These are phyloP conservation scores for Solanum okadae DNA, from an alignment of 257 asterid species.

Conservation along the genomic window DNA sequence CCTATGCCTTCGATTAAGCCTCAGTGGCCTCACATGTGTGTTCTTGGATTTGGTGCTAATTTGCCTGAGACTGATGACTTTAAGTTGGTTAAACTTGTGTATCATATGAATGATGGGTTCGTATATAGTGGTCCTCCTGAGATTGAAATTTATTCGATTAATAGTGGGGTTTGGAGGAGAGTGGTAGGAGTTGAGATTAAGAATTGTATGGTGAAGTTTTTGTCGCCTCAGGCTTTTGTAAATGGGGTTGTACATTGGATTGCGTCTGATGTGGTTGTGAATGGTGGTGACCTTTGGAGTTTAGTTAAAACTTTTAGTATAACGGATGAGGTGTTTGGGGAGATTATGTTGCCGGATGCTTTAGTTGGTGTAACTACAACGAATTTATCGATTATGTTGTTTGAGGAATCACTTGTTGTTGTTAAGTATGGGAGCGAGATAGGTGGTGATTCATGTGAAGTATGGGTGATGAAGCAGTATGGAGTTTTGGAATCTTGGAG, in stretches of 20 bases:
- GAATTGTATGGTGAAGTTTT: conserved; percentile 19
- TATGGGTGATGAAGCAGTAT: conserved; percentile 55
- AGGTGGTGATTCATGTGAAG: conserved; percentile 8
- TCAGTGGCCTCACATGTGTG: conserved; percentile 11
- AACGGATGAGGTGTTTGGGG: conserved; percentile 30
- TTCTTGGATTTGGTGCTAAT: conserved; percentile 45
- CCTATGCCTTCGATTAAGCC: conserved; percentile 28
- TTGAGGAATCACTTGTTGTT: conserved; percentile 26
- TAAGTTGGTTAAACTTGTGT: conserved; percentile 54
- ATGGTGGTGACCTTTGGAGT: not conserved
- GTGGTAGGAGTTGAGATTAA: conserved; percentile 5
- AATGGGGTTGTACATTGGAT: conserved; percentile 47
- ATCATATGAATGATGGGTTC: conserved; percentile 5
- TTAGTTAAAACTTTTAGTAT: conserved; percentile 27
- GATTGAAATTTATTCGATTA: conserved; percentile 37
- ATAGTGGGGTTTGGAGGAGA: conserved; percentile 31
- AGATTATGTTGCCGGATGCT: conserved; percentile 27
- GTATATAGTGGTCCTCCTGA: conserved; percentile 15
- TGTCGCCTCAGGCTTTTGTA: conserved; percentile 31
- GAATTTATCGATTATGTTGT: conserved; percentile 6
- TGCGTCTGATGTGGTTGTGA: conserved; percentile 13
- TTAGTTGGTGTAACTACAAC: conserved; percentile 11
- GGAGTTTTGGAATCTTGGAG: conserved; percentile 45
- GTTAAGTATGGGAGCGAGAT: conserved; percentile 2
- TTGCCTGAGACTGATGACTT: conserved; percentile 1